Conservation (phyloP, 345 rosid species). For the Cardiospermum halicacabum region DNA sequence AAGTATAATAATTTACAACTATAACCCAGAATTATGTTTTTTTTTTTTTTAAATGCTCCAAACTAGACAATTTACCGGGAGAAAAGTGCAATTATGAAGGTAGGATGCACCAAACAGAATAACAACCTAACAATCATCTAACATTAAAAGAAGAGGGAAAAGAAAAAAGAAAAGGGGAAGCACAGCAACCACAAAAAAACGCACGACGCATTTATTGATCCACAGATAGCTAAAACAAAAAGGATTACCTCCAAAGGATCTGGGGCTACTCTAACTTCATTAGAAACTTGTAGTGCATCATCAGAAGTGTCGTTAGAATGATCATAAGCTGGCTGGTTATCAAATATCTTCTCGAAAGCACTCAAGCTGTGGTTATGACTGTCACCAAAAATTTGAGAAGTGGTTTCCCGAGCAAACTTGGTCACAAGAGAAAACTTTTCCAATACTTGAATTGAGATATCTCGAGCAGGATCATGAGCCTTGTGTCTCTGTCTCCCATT, state of each 20-base stretch:
- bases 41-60: neutral
- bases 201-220: neutral
- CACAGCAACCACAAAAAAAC: neutral
- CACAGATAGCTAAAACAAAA: conserved; percentile 10
- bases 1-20: neutral
- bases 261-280: conserved; percentile 42
- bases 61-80: neutral
- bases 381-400: conserved; percentile 80
- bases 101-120: neutral
- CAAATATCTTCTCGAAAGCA: conserved; percentile 50
- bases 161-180: neutral
- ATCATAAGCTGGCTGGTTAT: conserved; percentile 35
- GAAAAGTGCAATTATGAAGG: neutral
- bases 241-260: conserved; percentile 84
- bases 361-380: conserved; percentile 53
- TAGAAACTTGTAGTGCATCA: conserved; percentile 37
- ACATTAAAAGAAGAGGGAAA: no score
- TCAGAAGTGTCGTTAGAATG: conserved; percentile 31
- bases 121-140: neutral
- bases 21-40: neutral
- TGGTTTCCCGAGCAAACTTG: conserved; percentile 89
- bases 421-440: conserved; percentile 95
- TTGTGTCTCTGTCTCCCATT: conserved; percentile 53
- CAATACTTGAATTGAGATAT: conserved; percentile 79
- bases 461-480: conserved; percentile 83